These are phyloP conservation scores for Aureobasidium pullulans DNA, from an alignment of 2,329 filamentous ascomycete species.

Conservation along the genomic window DNA sequence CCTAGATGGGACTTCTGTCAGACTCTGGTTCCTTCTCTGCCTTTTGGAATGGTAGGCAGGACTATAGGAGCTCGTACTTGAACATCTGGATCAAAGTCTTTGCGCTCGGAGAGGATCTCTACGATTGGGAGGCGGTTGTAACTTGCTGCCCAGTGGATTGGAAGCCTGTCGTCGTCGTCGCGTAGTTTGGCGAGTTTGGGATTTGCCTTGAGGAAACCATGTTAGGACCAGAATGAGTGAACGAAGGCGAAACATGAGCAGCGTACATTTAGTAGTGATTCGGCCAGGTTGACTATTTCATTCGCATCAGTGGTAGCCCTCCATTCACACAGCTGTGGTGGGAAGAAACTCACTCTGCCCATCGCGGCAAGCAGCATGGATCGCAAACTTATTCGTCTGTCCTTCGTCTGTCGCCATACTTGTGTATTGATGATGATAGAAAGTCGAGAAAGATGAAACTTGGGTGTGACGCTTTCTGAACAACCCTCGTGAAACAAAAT, in stretches of 20 bases:
- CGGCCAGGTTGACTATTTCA: constrained; percentile 56
- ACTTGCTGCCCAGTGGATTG: constrained; percentile 90
- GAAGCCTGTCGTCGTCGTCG: constrained; percentile 82
- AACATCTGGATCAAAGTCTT: constrained; percentile 75
- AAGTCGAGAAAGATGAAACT: not conserved
- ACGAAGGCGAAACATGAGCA: constrained; percentile 17
- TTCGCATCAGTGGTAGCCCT: constrained; percentile 13
- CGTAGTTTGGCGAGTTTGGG: constrained; percentile 64
- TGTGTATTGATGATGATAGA: not conserved
- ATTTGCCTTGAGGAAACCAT: constrained; percentile 52
- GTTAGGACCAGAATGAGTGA: not conserved
- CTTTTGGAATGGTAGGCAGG: too few relatives aligned
- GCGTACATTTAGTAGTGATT: constrained; percentile 62
- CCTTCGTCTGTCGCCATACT: constrained; percentile 21
- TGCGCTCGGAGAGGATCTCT: constrained; percentile 60
- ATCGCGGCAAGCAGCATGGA: constrained; percentile 81
- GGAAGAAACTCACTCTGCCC: constrained; percentile 58
- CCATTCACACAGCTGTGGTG: not conserved
- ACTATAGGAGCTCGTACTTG: too few relatives aligned
- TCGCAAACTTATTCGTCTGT: constrained; percentile 59
- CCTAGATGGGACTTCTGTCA: constrained; percentile 36
- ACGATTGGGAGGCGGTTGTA: constrained; percentile 73
- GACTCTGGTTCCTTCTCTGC: not conserved
- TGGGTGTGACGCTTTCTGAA: not conserved
- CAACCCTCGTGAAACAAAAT: not conserved